Base-by-base conservation (phyloP, 2,329 filamentous ascomycete genomes). In the Scolecobasidium constrictum region DNA sequence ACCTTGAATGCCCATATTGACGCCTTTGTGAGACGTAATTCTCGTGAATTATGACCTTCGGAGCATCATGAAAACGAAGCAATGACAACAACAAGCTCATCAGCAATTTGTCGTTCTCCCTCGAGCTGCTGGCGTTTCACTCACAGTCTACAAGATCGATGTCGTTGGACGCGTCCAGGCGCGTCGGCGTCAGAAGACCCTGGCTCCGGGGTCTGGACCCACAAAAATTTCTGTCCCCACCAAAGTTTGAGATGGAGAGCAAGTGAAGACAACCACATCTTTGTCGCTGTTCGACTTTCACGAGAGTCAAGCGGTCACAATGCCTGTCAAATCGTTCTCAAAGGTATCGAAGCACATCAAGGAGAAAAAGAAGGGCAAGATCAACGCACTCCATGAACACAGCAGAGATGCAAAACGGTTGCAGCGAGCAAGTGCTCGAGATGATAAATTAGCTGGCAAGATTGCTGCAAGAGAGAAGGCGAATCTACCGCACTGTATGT, bases 291-390 rank as follows among this genome's bases (percentile, higher is more conserved):
- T n/a, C n/a, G n/a, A n/a, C n/a, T n/a, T n/a, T n/a, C n/a, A n/a
- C n/a, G n/a, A n/a, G 6, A 38, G 15, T 41, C n/a, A 9, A 21
- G 19, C 41, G 26, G 20, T 43, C 56, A 71, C 54, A 18, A 94
- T 94, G 87, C 75, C 85, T 12, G 60, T 60, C 48, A 82, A 78
- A 57, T 77, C 81, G 35, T 66, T 95, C 5, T 68, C 77, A 49
- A 96, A 95, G 60, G 83, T 92, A 16, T 77, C 83, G 49, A 96
- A 96, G 67, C 78, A 86, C 50, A 90, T 96, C 50, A 69, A 78
- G 23, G 26, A 31, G n/a, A 94, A 94, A 68, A 95, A 95, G 73
- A 78, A 83, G 51, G 78, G 78, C 16, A 77, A 78, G 31, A 73
- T 86, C 37, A 79, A 81, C 21, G 73, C 81, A 11, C 72, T 96